Percentiles rank a stretch among this genome's conserved stretches.
phyloP scores from a whole-genome alignment of 2,329 filamentous ascomycete genomes.

The Paecilomyces formosus region DNA sequence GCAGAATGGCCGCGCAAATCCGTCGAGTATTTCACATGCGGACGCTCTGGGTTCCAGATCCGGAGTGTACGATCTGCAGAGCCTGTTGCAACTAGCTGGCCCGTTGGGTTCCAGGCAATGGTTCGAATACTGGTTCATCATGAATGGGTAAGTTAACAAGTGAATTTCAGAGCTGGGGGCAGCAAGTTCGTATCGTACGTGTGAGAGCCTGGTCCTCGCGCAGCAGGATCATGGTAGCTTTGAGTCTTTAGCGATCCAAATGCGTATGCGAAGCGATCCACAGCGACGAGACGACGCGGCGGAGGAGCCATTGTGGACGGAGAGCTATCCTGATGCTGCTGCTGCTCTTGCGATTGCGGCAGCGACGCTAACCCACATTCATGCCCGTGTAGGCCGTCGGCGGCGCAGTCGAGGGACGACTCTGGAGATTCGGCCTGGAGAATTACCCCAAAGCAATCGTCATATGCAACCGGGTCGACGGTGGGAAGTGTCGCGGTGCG shows the following conservation, averaged over 20 bases:
- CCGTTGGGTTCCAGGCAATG: constrained; percentile 83
- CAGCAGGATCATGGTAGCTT: constrained; percentile 58
- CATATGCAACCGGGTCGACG: neutral
- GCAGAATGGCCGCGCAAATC: constrained; percentile 42
- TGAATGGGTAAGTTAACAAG: constrained; percentile 14
- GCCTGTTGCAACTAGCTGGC: constrained; percentile 76
- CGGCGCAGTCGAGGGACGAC: constrained; percentile 2
- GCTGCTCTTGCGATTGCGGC: constrained; percentile 9
- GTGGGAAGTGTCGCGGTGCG: neutral
- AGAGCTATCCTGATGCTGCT: constrained; percentile 6
- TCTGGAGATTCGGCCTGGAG: neutral
- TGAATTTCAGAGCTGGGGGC: neutral
- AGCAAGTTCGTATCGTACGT: constrained; percentile 45
- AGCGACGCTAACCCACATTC: constrained; percentile 8
- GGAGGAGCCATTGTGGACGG: constrained; percentile 28
- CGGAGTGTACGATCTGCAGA: constrained; percentile 80
- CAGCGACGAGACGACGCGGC: constrained; percentile 42
- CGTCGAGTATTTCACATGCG: constrained; percentile 39
- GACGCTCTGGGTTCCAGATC: constrained; percentile 71
- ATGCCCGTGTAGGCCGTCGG: constrained; percentile 16
- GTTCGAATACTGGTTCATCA: constrained; percentile 55
- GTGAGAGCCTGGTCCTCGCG: constrained; percentile 49
- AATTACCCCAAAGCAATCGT: neutral
- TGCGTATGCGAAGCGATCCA: constrained; percentile 60
- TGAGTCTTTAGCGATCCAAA: constrained; percentile 65